These are phyloP conservation scores for Phytophthora hibernalis DNA, from an alignment of 352 stramenopile genomes.

Conservation along the genomic window DNA sequence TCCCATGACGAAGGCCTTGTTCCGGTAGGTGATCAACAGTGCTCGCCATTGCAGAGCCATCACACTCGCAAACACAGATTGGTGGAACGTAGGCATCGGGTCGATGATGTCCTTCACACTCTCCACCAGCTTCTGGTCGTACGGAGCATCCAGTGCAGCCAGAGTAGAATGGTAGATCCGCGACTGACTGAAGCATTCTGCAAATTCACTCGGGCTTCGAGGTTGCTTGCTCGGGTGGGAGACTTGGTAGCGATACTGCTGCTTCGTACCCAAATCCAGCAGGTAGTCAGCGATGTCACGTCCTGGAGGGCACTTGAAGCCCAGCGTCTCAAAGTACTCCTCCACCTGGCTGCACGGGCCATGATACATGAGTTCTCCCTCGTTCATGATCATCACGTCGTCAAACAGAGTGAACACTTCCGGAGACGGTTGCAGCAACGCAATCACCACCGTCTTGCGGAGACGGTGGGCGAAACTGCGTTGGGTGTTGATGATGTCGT, in stretches of 20 bases:
- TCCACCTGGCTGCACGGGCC: constrained; percentile 28
- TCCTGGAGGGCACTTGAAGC: constrained; percentile 38
- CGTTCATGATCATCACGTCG: constrained; percentile 35
- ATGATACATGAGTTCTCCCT: constrained; percentile 84
- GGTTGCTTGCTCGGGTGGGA: constrained; percentile 21
- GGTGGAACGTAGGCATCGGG: constrained; percentile 50
- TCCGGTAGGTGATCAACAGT: constrained; percentile 50
- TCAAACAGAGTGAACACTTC: constrained; percentile 91
- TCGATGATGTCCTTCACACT: too few relatives aligned
- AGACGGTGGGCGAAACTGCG: constrained; percentile 26
- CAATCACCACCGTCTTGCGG: constrained; percentile 53
- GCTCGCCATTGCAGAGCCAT: constrained; percentile 55
- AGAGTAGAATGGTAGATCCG: constrained; percentile 39
- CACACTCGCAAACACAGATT: constrained; percentile 63
- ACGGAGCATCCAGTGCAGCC: constrained; percentile 29
- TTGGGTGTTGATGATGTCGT: constrained; percentile 35
- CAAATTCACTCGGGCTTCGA: constrained; percentile 23
- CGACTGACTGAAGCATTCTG: constrained; percentile 40
- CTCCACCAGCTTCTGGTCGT: constrained; percentile 15
- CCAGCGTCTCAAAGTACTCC: constrained; percentile 46
- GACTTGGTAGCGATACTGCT: constrained; percentile 38
- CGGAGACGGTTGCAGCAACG: constrained; percentile 85
- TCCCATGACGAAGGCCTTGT: constrained; percentile 30
- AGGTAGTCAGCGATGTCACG: constrained; percentile 46
- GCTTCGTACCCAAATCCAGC: constrained; percentile 32